Evolutionary conservation across 768 basidiomycete genomes (phyloP), one percentile per base, ranked within the genome.

Genomic region (Phlegmacium glaucopus): DNA sequence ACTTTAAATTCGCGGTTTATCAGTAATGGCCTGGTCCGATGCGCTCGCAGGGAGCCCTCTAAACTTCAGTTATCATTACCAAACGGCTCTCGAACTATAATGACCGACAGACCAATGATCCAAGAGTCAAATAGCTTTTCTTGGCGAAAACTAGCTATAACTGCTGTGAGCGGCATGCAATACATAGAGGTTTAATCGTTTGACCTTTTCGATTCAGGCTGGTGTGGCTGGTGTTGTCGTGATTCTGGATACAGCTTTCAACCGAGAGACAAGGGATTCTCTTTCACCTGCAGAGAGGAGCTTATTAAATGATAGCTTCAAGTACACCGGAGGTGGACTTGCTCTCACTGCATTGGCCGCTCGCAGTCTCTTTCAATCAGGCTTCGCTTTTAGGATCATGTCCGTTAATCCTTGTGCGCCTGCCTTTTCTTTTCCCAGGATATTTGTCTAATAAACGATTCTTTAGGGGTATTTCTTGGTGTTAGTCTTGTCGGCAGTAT

Each of bases 271-370:
- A 0, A 75, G 87, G 34, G 88, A 86, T 37, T 67, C 78, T 4
- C 71, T 91, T 22, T 78, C 80, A 32, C 45, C 63, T 0, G 72
- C 74, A 0, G 90, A 93, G 64, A 81, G 74, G 47, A 78, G 78
- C 9, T 80, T 87, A 58, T 72, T 93, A 4, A 79, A 93, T 56
- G 81, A 84, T 32, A 84, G 78, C 47, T 93, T 91, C 75, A 82
- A 79, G 59, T 94, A 91, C 57, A 90, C 90, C 6, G 91, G 86
- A 9, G 86, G 76, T 39, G 92, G 91, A 1, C 79, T 94, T 18
- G 72, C 72, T 2, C 64, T 92, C 29, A 91, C 89, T 1, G 90
- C 91, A 1, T 61, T 85, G 11, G 82, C 80, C n/a, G 92, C 92
- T 3, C 80, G 87, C n/a, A 69, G 80, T 40, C 71, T 92, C 69